Evolutionary conservation across 2,329 filamentous ascomycete genomes (phyloP).

Genomic region (Colletotrichum shisoi): DNA sequence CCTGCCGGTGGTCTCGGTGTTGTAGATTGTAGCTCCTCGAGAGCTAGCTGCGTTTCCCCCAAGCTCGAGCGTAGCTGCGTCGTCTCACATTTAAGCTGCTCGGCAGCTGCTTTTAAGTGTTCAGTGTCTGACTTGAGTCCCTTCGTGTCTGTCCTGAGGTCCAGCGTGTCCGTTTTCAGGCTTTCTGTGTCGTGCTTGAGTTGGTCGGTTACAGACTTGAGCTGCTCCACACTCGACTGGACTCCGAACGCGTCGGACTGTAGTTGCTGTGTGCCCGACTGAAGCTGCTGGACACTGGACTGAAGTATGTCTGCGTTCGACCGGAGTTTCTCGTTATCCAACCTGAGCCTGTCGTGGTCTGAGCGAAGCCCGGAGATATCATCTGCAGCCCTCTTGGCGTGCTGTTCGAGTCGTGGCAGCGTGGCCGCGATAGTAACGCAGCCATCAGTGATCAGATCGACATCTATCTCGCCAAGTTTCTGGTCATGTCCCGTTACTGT

Average conservation of each 20-base stretch:
- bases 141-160: too few species aligned
- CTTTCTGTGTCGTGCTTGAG: neutral
- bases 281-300: slow-evolving; percentile 7
- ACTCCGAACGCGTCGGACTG: neutral
- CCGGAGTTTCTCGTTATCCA: slow-evolving; percentile 6
- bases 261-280: neutral
- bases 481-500: slow-evolving; percentile 15
- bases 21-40: slow-evolving; percentile 7
- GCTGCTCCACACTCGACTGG: neutral
- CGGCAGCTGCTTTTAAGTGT: neutral
- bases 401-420: slow-evolving; percentile 27
- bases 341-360: neutral
- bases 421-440: slow-evolving; percentile 13
- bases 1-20: neutral
- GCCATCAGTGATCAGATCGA: slow-evolving; percentile 23
- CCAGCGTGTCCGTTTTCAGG: neutral
- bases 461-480: slow-evolving; percentile 32
- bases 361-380: slow-evolving; percentile 5
- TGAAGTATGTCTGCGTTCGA: neutral
- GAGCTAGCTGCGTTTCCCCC: neutral
- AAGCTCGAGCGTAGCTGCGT: neutral
- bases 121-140: neutral
- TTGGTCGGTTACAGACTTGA: neutral
- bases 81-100: slow-evolving; percentile 7
- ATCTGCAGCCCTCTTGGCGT: slow-evolving; percentile 1